phyloP scores from a whole-genome alignment of 1,284 basidiomycete species.

The Irpex sp. region DNA sequence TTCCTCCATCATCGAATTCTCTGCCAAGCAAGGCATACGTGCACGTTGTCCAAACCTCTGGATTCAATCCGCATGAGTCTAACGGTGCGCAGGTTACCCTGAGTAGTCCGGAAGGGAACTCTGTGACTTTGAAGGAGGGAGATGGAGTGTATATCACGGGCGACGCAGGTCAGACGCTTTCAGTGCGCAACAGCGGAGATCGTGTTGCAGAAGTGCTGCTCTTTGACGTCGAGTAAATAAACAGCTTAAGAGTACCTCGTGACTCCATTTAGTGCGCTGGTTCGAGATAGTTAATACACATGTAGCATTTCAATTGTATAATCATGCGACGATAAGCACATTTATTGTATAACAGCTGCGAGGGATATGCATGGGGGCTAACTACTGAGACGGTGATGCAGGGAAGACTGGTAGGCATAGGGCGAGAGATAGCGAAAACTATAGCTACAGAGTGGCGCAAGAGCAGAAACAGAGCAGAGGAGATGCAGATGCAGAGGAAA shows the following conservation, averaged over 20 bases:
- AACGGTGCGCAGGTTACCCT: constrained; percentile 48
- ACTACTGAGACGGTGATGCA: no score
- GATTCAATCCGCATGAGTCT: constrained; percentile 58
- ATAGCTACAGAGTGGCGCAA: no score
- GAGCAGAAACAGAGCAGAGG: no score
- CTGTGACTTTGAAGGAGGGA: constrained; percentile 52
- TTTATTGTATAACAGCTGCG: no score
- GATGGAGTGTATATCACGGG: constrained; percentile 70
- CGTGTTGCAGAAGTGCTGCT: constrained; percentile 63
- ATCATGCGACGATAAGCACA: no score
- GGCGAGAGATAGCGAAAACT: no score
- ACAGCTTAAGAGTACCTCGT: background rate
- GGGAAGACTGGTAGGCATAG: no score
- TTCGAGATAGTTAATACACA: background rate
- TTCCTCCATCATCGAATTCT: constrained; percentile 33
- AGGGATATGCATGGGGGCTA: no score
- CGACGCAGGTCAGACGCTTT: constrained; percentile 39
- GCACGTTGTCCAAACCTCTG: constrained; percentile 73
- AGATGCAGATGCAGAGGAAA: no score
- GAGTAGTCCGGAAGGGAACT: constrained; percentile 35
- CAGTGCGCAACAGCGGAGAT: constrained; percentile 59
- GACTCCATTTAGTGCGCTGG: background rate
- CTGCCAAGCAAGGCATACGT: constrained; percentile 53
- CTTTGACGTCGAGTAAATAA: constrained; percentile 66
- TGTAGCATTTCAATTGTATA: background rate